Conservation (phyloP, 108 stramenopile species). For the Mediolabrus comicus region DNA sequence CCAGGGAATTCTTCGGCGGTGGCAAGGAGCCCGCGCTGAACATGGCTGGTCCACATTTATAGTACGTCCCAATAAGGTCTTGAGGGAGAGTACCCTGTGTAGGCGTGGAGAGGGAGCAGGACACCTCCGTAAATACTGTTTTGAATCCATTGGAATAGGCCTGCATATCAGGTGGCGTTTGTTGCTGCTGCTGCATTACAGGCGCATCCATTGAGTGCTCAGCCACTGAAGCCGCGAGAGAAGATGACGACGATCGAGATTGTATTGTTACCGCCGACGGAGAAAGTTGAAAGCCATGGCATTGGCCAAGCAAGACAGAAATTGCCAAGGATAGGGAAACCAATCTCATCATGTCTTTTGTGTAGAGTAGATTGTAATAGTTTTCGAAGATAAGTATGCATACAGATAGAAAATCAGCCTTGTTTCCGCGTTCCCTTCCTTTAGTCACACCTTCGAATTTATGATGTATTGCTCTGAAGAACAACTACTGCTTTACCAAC, state of each 20-base stretch:
- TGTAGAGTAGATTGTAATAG: background rate
- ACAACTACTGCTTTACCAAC: too few relatives aligned
- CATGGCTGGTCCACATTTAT: slow-evolving; percentile 82
- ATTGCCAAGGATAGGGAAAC: background rate
- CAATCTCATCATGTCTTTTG: slow-evolving; percentile 4
- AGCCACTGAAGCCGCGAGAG: slow-evolving; percentile 1
- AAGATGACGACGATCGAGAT: slow-evolving; percentile 1
- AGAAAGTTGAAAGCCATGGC: slow-evolving; percentile 1
- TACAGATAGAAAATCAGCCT: too few relatives aligned
- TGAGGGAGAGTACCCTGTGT: slow-evolving; percentile 52
- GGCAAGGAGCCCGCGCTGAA: slow-evolving; percentile 82
- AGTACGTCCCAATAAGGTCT: slow-evolving; percentile 80
- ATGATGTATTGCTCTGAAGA: too few relatives aligned
- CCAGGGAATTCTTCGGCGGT: slow-evolving; percentile 75
- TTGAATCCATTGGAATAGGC: slow-evolving; percentile 77
- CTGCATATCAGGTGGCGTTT: slow-evolving; percentile 53
- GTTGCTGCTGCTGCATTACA: background rate
- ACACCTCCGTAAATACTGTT: slow-evolving; percentile 72
- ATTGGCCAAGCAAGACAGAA: background rate
- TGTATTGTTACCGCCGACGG: background rate
- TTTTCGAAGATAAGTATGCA: too few relatives aligned
- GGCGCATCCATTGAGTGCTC: background rate
- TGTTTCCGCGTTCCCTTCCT: too few relatives aligned
- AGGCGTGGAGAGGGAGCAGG: slow-evolving; percentile 41
- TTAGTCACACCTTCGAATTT: too few relatives aligned